Base-by-base conservation (phyloP, 1,284 basidiomycete genomes). In the Pterulicium gracile region DNA sequence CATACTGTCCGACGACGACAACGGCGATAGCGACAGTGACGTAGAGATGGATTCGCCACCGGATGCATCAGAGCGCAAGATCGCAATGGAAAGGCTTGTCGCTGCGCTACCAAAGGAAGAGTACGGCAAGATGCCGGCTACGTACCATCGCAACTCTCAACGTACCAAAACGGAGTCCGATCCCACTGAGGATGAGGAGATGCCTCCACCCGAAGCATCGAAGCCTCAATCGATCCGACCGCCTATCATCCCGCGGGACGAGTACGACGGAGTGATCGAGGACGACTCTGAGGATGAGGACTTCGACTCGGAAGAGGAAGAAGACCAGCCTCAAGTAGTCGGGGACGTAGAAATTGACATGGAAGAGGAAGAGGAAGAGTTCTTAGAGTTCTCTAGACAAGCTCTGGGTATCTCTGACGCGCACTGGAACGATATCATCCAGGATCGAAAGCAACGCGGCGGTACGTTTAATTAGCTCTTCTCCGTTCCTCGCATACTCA, bases 301-400 rank as follows among this genome's bases (percentile, higher is more conserved):
- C 12, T 72, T 69, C 4, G 78, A 73, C 19, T 73, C 77, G 19
- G 77, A 75, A 24, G 79, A 79, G 13, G 88, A 88, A 42, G 85
- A 89, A 52, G 88, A 89, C 32, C 67, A 68, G 17, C 85, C 88
- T 1, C 81, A 86, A 55, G 70, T 90, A 1, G 79, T 87, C 1
- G 88, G 86, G 17, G 87, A 89, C 21, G 64, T 88, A 14, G 88
- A 92, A 55, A 75, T 91, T 39, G 84, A 93, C 52, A 93, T 96
- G 82, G 77, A 73, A 15, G 81, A 87, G 54, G 93, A 97, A 63
- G 76, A 89, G 61, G 88, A 87, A 51, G 93, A 95, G 53, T 97
- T 96, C 54, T 66, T 97, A 40, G 85, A 89, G 61, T 97, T 97
- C 62, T 87, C 93, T 10, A 77, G 89, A 42, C 86, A 95, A 56